Evolutionary conservation across 2,329 filamentous ascomycete genomes (phyloP).

Genomic region (Corinectria fuckeliana): DNA sequence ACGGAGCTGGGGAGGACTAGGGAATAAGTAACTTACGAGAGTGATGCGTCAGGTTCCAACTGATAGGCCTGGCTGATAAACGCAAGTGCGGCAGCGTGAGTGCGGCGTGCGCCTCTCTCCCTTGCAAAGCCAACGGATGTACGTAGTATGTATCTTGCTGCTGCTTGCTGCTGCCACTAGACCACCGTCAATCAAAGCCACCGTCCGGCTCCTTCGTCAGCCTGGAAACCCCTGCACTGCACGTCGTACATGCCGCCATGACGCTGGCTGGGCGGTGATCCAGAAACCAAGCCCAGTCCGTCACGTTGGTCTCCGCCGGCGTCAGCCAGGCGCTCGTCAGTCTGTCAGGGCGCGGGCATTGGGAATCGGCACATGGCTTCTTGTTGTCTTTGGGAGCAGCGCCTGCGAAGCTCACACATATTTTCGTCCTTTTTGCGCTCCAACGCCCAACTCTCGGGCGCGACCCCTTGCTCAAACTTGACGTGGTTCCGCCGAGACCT

Average conservation of each 20-base stretch:
- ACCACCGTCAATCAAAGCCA: conserved; percentile 39
- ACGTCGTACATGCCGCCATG: conserved; percentile 34
- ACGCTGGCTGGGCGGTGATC: conserved; percentile 33
- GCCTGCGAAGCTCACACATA: conserved; percentile 10
- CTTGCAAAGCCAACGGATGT: conserved; percentile 12
- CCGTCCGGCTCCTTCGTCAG: conserved; percentile 37
- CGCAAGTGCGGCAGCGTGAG: conserved; percentile 8
- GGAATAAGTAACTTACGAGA: too few relatives aligned
- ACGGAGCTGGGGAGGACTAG: too few relatives aligned
- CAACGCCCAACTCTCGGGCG: conserved; percentile 17
- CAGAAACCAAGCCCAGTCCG: conserved; percentile 34
- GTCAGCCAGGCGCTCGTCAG: conserved; percentile 31
- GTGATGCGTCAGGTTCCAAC: not conserved
- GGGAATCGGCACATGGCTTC: conserved; percentile 34
- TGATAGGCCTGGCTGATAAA: conserved; percentile 9
- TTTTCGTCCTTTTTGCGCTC: conserved; percentile 19
- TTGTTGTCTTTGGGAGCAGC: conserved; percentile 17
- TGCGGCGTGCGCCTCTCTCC: conserved; percentile 8
- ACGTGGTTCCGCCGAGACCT: conserved; percentile 30
- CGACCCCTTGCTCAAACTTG: conserved; percentile 19
- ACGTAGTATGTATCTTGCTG: conserved; percentile 20
- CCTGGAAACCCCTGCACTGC: conserved; percentile 31
- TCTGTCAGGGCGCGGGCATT: conserved; percentile 9
- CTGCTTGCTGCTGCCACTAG: conserved; percentile 21
- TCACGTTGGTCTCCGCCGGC: conserved; percentile 28